Percentiles rank a stretch among this genome's conserved stretches.
These are phyloP conservation scores for Azolla pinnata DNA, from an alignment of 75 land plant genomes.

Conservation along the genomic window DNA sequence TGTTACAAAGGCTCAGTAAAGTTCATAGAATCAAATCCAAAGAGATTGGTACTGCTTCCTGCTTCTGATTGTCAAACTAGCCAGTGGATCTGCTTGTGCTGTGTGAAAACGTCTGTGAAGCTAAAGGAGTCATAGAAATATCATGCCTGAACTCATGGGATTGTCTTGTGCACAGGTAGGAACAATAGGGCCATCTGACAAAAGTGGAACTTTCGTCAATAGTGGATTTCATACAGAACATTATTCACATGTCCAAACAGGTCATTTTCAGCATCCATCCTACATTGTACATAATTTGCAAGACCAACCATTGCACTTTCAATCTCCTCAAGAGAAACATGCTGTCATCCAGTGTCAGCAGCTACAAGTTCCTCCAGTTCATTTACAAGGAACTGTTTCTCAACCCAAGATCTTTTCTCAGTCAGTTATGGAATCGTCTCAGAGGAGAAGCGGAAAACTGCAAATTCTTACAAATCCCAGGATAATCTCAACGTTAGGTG, in stretches of 20 bases:
- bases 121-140: too few species aligned
- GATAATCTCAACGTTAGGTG: conserved; percentile 47
- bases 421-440: conserved; percentile 1
- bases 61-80: too few species aligned
- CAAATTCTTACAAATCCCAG: conserved; percentile 95
- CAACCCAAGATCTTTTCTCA: neutral
- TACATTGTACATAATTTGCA: conserved; percentile 30
- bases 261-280: conserved; percentile 17
- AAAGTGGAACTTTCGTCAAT: conserved; percentile 2
- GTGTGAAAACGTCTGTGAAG: too few species aligned
- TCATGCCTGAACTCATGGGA: too few species aligned
- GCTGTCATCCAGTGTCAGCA: conserved; percentile 21
- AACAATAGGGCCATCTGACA: conserved; percentile 11
- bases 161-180: conserved; percentile 15
- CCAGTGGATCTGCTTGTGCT: too few species aligned
- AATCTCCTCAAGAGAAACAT: conserved; percentile 21
- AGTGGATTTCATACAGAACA: conserved; percentile 13
- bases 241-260: conserved; percentile 12
- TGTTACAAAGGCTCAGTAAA: too few species aligned
- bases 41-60: too few species aligned
- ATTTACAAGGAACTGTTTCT: conserved; percentile 3
- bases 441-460: conserved; percentile 38
- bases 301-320: conserved; percentile 20
- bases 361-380: conserved; percentile 18
- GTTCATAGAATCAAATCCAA: too few species aligned